A percentile compares a stretch with the other conserved stretches of the same genome.
These are phyloP conservation scores for Oryza glumipatula DNA, from an alignment of 176 grass and related monocot genomes.

Conservation along the genomic window DNA sequence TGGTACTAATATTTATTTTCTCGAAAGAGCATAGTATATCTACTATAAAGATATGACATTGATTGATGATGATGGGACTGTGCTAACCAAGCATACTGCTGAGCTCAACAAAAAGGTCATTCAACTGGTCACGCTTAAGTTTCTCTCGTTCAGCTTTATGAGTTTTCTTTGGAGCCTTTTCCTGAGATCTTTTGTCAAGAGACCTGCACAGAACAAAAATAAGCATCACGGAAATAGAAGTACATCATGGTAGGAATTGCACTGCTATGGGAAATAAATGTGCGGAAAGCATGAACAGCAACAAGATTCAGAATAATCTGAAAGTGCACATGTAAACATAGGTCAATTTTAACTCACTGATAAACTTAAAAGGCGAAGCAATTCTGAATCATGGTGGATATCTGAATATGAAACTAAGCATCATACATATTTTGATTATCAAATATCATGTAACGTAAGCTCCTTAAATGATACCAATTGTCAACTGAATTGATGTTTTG, in stretches of 20 bases:
- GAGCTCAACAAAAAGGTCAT: slow-evolving; percentile 78
- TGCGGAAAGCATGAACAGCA: not conserved
- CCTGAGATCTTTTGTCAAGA: slow-evolving; percentile 51
- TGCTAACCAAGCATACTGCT: slow-evolving; percentile 70
- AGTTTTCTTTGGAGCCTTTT: slow-evolving; percentile 68
- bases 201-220: slow-evolving; percentile 46
- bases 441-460: slow-evolving; percentile 1
- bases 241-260: not conserved
- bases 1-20: slow-evolving; percentile 14
- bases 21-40: not conserved
- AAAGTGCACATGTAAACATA: slow-evolving; percentile 22
- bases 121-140: slow-evolving; percentile 79
- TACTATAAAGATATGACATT: slow-evolving; percentile 30
- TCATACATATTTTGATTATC: slow-evolving; percentile 2
- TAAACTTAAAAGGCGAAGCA: not conserved
- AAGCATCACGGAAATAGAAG: not conserved
- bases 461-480: slow-evolving; percentile 8
- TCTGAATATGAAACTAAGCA: slow-evolving; percentile 23
- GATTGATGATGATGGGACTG: not conserved
- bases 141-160: slow-evolving; percentile 83
- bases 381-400: slow-evolving; percentile 9
- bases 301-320: slow-evolving; percentile 21
- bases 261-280: slow-evolving; percentile 28
- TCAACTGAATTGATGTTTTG: not conserved
- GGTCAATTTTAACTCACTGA: slow-evolving; percentile 7